phyloP scores from a whole-genome alignment of 768 basidiomycete genomes.

The Amanita pallidorosea region DNA sequence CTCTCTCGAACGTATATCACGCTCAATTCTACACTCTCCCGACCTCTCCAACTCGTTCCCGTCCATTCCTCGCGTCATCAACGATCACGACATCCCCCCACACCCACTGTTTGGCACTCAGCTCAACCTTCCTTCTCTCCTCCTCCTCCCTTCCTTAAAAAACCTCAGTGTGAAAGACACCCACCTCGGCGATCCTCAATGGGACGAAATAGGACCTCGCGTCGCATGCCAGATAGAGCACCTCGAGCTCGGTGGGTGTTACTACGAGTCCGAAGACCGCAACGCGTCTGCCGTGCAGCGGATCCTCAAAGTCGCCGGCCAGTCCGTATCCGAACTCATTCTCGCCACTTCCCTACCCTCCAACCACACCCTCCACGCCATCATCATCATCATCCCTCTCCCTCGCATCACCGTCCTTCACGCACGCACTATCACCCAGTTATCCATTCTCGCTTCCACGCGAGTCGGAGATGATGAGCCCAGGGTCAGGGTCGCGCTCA shows the following conservation, averaged over 20 bases:
- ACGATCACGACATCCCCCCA: slow-evolving; percentile 50
- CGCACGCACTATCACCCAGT: neutral
- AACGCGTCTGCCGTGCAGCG: slow-evolving; percentile 47
- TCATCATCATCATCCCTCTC: slow-evolving; percentile 18
- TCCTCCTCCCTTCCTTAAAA: slow-evolving; percentile 50
- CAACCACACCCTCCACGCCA: slow-evolving; percentile 9
- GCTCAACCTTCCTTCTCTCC: slow-evolving; percentile 54
- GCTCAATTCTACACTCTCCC: slow-evolving; percentile 55
- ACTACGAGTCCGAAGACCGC: slow-evolving; percentile 39
- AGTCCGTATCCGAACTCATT: slow-evolving; percentile 43
- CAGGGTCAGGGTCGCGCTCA: neutral
- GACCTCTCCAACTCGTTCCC: slow-evolving; percentile 39
- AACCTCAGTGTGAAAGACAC: slow-evolving; percentile 59
- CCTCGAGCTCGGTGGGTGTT: slow-evolving; percentile 48
- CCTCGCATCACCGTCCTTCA: neutral
- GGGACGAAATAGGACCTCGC: slow-evolving; percentile 32
- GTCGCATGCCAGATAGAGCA: slow-evolving; percentile 41
- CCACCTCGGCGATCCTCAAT: slow-evolving; percentile 53
- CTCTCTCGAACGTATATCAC: slow-evolving; percentile 51
- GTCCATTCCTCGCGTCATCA: slow-evolving; percentile 47
- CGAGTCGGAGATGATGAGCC: neutral
- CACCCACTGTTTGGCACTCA: slow-evolving; percentile 43
- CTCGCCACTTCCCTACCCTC: slow-evolving; percentile 31
- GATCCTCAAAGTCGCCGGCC: slow-evolving; percentile 50
- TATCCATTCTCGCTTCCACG: neutral